Base-by-base conservation (phyloP, 2,329 filamentous ascomycete species). In the Aspergillus alliaceus region DNA sequence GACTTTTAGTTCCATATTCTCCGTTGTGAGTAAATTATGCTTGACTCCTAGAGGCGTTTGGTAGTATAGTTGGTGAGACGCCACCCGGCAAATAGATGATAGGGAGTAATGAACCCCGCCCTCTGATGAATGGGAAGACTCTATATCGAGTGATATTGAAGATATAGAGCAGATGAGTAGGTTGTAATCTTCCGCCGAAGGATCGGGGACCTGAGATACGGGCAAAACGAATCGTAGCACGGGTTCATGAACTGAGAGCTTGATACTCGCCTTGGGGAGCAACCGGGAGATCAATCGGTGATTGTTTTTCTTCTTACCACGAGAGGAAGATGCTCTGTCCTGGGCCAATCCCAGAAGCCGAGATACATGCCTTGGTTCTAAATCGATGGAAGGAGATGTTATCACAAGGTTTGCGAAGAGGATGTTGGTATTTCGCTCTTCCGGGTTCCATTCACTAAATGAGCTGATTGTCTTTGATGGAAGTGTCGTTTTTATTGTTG, bases 371-470 rank as follows among this genome's bases (percentile, higher is more conserved):
- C 91, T 90, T 2, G 95, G 93, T 70, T 96, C 91, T 32, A 99
- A 81, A 72, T 99, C 95, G 51, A 98, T 81, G 0, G 95, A 97
- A 0, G 95, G 95, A 5, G 95, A 99, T 0, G 95, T 99, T 59
- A 98, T 87, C 47, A 99, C 93, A 6, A 96, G 86, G 73, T 99
- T 99, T 39, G 93, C 93, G 71, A 97, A 97, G 15, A 99, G 80
- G 37, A 99, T 95, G 70, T 99, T 99, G 49, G 91, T 90, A 68
- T 99, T 99, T 60, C 91, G 87, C 74, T 98, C 92, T 63, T 90
- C 89, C 35, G 85, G 88, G 64, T 89, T 88, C 56, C 79, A 78
- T 32, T 89, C 84, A 57, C 87, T 84, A 1, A 87, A 85, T 53
- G 93, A 84, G 70, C 93, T 90, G 11, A 99, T 88, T 0, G 93